phyloP scores from a whole-genome alignment of 2,329 filamentous ascomycete genomes.

The Graphilbum fragrans region DNA sequence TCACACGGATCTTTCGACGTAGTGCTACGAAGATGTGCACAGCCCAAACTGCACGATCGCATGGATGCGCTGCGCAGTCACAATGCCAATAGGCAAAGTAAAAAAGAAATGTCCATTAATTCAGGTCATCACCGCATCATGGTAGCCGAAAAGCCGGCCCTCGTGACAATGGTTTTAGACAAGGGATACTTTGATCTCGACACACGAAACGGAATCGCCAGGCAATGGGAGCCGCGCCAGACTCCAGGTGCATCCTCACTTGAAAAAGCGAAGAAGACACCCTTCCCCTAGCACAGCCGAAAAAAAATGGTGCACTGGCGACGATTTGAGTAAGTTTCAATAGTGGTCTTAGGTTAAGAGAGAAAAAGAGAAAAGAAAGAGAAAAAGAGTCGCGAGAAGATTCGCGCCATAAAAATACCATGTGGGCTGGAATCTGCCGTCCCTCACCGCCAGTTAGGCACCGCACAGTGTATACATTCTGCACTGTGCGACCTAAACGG shows the following conservation, averaged over 20 bases:
- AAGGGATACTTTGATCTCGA: constrained; percentile 45
- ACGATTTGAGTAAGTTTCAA: constrained; percentile 13
- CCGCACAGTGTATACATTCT: no score
- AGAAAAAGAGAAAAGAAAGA: constrained; percentile 8
- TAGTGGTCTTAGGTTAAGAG: constrained; percentile 18
- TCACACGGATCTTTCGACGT: no score
- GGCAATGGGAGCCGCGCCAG: constrained; percentile 22
- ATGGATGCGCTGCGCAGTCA: neutral
- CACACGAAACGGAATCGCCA: constrained; percentile 41
- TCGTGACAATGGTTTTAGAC: constrained; percentile 58
- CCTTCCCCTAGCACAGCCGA: neutral
- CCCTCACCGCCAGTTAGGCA: neutral
- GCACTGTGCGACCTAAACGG: no score
- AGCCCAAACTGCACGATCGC: no score
- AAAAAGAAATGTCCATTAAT: constrained; percentile 38
- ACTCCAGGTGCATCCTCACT: no score
- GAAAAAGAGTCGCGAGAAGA: constrained; percentile 3
- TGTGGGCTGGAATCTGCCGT: neutral
- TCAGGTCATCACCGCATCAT: constrained; percentile 59
- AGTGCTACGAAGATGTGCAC: no score
- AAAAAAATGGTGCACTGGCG: constrained; percentile 16
- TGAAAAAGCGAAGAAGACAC: no score
- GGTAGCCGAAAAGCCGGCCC: constrained; percentile 41
- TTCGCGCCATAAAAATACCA: neutral
- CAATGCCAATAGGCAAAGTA: neutral